Evolutionary conservation across 768 basidiomycete genomes (phyloP).

Genomic region (Suillus subalutaceus): DNA sequence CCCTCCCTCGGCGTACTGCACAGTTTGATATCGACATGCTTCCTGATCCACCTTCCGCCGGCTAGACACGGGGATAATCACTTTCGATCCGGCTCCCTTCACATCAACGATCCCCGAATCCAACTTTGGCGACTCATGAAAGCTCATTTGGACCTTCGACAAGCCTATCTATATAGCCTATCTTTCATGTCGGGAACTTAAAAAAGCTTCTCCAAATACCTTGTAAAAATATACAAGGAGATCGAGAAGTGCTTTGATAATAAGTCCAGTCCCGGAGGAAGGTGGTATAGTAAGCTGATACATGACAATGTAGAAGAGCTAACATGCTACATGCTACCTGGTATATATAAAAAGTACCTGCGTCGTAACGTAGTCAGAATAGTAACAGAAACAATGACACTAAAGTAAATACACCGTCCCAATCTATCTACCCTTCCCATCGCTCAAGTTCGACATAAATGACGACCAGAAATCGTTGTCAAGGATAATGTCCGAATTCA

Average conservation of each 20-base stretch:
- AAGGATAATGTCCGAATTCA: slow-evolving; percentile 42
- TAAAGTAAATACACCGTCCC: background rate
- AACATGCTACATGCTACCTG: background rate
- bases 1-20: slow-evolving; percentile 44
- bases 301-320: background rate
- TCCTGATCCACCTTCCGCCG: background rate
- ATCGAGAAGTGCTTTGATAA: background rate
- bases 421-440: slow-evolving; percentile 20
- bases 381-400: background rate
- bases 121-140: background rate
- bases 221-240: background rate
- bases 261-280: background rate
- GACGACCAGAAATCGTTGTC: slow-evolving; percentile 48
- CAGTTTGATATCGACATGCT: slow-evolving; percentile 37
- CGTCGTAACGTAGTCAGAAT: background rate
- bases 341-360: background rate
- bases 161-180: background rate
- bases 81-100: background rate
- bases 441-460: slow-evolving; percentile 40
- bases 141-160: background rate
- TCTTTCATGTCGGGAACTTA: background rate
- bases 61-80: background rate
- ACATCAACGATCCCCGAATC: background rate
- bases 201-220: background rate
- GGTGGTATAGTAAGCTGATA: slow-evolving; percentile 3